Base-by-base conservation (phyloP, 306 rosid genomes). In the Oxytropis ochrocephala region DNA sequence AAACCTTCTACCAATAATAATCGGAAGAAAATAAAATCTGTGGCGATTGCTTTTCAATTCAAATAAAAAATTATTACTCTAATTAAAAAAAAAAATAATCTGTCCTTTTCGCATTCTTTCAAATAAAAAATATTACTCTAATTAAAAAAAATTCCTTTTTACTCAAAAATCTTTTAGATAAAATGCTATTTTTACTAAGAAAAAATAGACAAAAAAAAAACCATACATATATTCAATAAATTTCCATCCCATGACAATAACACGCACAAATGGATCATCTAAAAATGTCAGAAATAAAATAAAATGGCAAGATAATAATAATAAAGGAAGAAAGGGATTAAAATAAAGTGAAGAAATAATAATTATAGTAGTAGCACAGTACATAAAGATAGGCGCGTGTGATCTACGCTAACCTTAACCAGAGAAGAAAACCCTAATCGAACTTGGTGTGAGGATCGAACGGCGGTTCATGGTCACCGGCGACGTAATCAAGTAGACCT, bases 401-500 rank as follows among this genome's bases (percentile, higher is more conserved):
- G 42, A 56, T 30, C 29, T 13, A 17, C 16, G 16, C 59, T 61
- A 59, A 51, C 42, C 67, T 77, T 62, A 53, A 13, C 38, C 47
- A 17, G 49, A 14, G 21, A 12, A 7, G 52, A 1, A 38, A 12
- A 32, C 36, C 1, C 38, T 48, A 80, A 57, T 87, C 96, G 19
- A 82, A 70, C 64, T 83, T 80, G 75, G 56, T 56, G 80, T 76
- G 79, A 50, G 58, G 14, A 32, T 75, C 88, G 1, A 81, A 32
- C 4, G 54, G 65, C 5, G 39, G 87, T 0, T 88, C 91, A 3
- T 64, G 86, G 19, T 80, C 83, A 27, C 97, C 96, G 44, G 97
- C 89, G 44, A 93, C 97, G 72, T 83, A 90, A 66, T 88, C 85
- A 39, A 93, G 91, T 64, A 93, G 87, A 32, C 85, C 93, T 53